Percentiles rank a stretch among this genome's conserved stretches.
Conservation (phyloP, 345 rosid genomes). For the Combretum micranthum region DNA sequence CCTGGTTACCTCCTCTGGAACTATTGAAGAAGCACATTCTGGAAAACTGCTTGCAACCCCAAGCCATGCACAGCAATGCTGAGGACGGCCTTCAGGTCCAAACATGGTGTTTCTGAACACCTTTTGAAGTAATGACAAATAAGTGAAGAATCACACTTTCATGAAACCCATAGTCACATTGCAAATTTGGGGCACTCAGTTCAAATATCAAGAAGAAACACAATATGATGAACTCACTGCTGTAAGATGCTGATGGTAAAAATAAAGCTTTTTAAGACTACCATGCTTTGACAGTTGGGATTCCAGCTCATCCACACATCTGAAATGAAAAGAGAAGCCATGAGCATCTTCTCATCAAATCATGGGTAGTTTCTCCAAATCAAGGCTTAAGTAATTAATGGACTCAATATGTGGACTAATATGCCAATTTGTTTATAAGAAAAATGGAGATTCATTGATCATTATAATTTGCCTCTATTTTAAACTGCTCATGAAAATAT, state of each 20-base stretch:
- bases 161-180: slow-evolving; percentile 4
- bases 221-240: slow-evolving; percentile 40
- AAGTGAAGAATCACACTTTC: slow-evolving; percentile 14
- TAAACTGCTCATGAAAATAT: too few relatives aligned
- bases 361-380: not conserved
- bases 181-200: not conserved
- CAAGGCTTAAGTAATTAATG: too few relatives aligned
- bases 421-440: too few relatives aligned
- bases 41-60: slow-evolving; percentile 98
- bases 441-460: too few relatives aligned
- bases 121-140: slow-evolving; percentile 31
- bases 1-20: slow-evolving; percentile 83
- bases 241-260: slow-evolving; percentile 93
- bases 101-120: slow-evolving; percentile 99
- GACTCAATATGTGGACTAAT: too few relatives aligned
- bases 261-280: slow-evolving; percentile 82
- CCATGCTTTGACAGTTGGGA: slow-evolving; percentile 94
- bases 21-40: slow-evolving; percentile 89
- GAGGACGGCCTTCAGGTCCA: slow-evolving; percentile 99
- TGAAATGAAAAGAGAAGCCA: slow-evolving; percentile 26
- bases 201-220: slow-evolving; percentile 2
- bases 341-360: not conserved
- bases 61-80: slow-evolving; percentile 99
- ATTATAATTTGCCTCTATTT: too few relatives aligned
- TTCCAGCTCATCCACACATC: slow-evolving; percentile 96